A percentile compares a stretch with the other conserved stretches of the same genome.
Evolutionary conservation across 345 rosid genomes (phyloP).

Genomic region (Ceriops tagal): DNA sequence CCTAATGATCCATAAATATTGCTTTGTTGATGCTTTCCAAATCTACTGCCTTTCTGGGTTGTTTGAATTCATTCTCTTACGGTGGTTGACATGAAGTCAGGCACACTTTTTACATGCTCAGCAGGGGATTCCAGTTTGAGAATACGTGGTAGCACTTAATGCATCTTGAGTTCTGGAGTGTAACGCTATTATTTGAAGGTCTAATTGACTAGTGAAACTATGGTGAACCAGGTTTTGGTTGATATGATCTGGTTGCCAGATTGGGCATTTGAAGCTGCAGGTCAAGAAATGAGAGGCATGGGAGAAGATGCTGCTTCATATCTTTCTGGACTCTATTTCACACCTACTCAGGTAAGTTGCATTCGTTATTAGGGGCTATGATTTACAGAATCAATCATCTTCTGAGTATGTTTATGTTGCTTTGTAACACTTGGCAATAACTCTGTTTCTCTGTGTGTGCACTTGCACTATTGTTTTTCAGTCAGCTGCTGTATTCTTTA

Average conservation of each 20-base stretch:
- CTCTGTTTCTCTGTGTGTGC: too few species aligned
- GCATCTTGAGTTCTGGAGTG: constrained; percentile 7
- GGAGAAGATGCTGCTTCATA: constrained; percentile 84
- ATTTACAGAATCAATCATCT: neutral
- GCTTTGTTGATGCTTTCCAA: neutral
- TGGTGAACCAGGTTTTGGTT: constrained; percentile 63
- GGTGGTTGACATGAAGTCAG: constrained; percentile 90
- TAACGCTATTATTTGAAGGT: neutral
- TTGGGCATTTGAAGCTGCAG: constrained; percentile 99
- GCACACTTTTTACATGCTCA: constrained; percentile 82
- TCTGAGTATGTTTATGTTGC: neutral
- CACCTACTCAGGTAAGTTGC: constrained; percentile 72
- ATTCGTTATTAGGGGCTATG: neutral
- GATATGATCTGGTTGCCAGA: constrained; percentile 95
- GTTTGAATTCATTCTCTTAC: constrained; percentile 11
- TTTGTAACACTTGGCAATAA: too few species aligned
- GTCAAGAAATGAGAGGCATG: constrained; percentile 97
- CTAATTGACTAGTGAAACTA: neutral
- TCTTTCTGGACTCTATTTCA: constrained; percentile 94
- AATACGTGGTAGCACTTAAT: constrained; percentile 66
- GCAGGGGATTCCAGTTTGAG: constrained; percentile 93
- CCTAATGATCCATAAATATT: neutral
- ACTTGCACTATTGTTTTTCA: too few species aligned
- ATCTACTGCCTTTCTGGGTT: neutral
- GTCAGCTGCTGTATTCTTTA: neutral